phyloP scores from a whole-genome alignment of 1,139 yeast species.

The Nakaseomyces delphensis region DNA sequence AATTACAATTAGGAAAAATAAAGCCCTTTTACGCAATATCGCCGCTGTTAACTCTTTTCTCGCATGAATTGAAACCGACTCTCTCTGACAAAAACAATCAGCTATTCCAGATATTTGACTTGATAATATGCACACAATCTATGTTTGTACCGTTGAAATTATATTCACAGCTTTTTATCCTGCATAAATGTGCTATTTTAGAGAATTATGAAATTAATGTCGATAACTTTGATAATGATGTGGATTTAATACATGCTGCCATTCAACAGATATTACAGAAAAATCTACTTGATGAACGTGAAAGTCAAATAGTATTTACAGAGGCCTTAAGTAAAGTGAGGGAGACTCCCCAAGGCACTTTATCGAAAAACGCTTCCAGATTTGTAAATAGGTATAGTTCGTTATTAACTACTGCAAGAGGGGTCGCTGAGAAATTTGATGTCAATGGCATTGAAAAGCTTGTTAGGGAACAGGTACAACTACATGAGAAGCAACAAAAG shows the following conservation, averaged over 20 bases:
- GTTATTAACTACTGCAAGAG: constrained; percentile 16
- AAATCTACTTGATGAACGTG: constrained; percentile 11
- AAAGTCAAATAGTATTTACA: constrained; percentile 17
- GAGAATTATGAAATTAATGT: constrained; percentile 17
- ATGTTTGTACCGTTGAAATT: constrained; percentile 25
- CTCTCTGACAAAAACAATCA: constrained; percentile 11
- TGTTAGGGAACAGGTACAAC: not conserved
- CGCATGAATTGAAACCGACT: constrained; percentile 48
- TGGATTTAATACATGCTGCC: constrained; percentile 25
- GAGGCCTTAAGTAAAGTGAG: not conserved
- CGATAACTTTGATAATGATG: constrained; percentile 23
- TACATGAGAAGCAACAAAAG: not conserved
- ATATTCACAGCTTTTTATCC: constrained; percentile 22
- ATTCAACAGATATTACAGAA: constrained; percentile 23
- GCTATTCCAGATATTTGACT: constrained; percentile 25
- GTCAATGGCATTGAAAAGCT: not conserved
- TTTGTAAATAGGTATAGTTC: constrained; percentile 21
- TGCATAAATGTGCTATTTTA: constrained; percentile 15
- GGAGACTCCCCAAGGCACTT: not conserved
- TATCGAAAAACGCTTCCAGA: not conserved
- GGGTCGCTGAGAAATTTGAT: not conserved
- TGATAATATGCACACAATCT: constrained; percentile 24
- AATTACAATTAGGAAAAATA: constrained; percentile 41
- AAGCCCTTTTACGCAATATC: constrained; percentile 63
- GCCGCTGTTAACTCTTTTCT: constrained; percentile 64